phyloP scores from a whole-genome alignment of 768 basidiomycete species.

The Rhizopogon roseolus region DNA sequence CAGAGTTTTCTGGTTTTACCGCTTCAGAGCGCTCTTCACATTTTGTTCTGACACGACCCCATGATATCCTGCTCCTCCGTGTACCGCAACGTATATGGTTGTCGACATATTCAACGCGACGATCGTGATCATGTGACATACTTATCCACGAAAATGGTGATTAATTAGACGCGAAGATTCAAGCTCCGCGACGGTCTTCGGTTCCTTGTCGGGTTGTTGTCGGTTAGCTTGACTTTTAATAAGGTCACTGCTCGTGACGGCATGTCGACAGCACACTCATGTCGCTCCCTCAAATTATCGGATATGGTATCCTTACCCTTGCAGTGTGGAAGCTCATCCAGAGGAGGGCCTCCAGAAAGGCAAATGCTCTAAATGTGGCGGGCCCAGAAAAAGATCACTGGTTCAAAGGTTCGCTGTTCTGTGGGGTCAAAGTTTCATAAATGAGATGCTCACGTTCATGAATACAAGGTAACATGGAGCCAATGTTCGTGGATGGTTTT shows the following conservation, averaged over 20 bases:
- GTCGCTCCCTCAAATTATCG: background rate
- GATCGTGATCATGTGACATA: no score
- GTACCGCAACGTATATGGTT: conserved; percentile 53
- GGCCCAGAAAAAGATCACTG: background rate
- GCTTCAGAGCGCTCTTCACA: conserved; percentile 52
- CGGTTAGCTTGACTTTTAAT: no score
- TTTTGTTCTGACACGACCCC: conserved; percentile 39
- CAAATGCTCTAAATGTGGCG: background rate
- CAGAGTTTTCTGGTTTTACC: conserved; percentile 33
- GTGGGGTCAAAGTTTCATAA: background rate
- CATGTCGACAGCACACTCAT: background rate
- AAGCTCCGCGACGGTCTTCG: no score
- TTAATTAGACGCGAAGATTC: no score
- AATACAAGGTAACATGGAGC: background rate
- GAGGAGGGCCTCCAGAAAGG: background rate
- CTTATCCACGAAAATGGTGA: no score
- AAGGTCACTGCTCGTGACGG: no score
- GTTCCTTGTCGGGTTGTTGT: no score
- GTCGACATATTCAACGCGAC: conserved; percentile 3
- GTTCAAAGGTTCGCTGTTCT: background rate
- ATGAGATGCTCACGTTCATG: background rate
- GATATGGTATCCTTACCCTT: background rate
- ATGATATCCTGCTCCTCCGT: conserved; percentile 78
- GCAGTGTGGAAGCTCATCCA: background rate
- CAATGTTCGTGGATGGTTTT: background rate